Evolutionary conservation across 805 yeast genomes (phyloP), one percentile per base, ranked within the genome.

Genomic region (Candida endomychidarum): DNA sequence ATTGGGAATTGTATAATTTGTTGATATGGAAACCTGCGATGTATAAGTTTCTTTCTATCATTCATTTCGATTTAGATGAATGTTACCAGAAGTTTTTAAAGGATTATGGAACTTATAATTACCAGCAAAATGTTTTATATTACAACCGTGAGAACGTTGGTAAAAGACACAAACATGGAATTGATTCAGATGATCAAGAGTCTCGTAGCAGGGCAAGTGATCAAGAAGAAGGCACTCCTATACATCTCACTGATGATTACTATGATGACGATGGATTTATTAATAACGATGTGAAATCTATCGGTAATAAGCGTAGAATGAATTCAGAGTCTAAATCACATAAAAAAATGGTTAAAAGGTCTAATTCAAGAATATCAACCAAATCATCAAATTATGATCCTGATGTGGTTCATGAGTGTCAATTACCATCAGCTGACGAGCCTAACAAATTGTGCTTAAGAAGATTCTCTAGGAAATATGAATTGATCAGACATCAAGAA

Each of bases 401-500:
- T 1, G 75, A 69, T 43, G 74, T 69, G 8, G 61, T 67, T 2
- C 75, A 70, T 45, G 75, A 70, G 48, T 70, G 75, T 49, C 74
- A 66, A 43, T 54, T 70, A 24, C 68, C 74, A 3, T 64, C 71
- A 2, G 65, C 73, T 4, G 75, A 68, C 38, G 73, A 66, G 34
- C 67, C 72, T 3, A 55, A 58, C 25, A 60, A 60, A 45, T 45
- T 64, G 37, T 70, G 75, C 42, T 54, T 67, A 45, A 63, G 75
- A 34, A 53, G 74, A 20, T 70, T 70, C 46, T 65, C 73, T 16
- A 54, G 75, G 37, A 95, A 96, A 14, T 91, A 91, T 58, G 99
- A 91, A 67, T 72, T 91, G 55, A 84, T 90, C 18, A 78, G 99
- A 53, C 99, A 91, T 62, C 96, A 91, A 61, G 96, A 91, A 55